Evolutionary conservation across 2,329 filamentous ascomycete species (phyloP), one percentile per base, ranked within the genome.

Genomic region (Scolecobasidium constrictum): DNA sequence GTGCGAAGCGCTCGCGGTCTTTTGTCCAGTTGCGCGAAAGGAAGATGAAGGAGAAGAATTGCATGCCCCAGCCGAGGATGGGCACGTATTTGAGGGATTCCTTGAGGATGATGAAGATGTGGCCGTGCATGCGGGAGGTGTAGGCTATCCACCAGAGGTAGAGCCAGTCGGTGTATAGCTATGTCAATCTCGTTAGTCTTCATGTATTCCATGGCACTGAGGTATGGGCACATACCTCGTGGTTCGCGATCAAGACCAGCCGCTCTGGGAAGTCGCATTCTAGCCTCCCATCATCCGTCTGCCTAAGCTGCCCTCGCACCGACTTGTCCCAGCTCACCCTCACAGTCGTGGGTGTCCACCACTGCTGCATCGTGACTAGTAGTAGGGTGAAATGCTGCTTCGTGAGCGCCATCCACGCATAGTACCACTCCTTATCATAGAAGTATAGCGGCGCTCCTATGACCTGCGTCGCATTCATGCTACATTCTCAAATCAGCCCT

Each of bases 111-210:
- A 94, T 94, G 66, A 86, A 93, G 52, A 94, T 70, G 57, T 88
- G 82, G 7, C 86, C 86, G 55, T 92, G 83, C 76, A 86, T 86
- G 28, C 71, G 69, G 35, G 81, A 78, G 23, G 83, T 82, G 56
- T 93, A 93, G 38, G 78, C 82, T 17, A 82, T 77, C 86, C 86
- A 93, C 86, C 86, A 94, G n/a, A 94, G 73, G 59, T 93, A 94
- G 16, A 93, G 62, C 86, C 86, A 93, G 63, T 93, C 86, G 7
- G 85, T 88, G 60, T 90, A 90, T 48, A 90, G 81, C 77, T 66
- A 45, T 3, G 13, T n/a, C 9, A 5, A 42, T 57, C 26, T 56
- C 53, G 35, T 23, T 21, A 13, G 2, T 20, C 6, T 18, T 18
- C 5, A 33, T 7, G 26, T 34, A 4, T 16, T 15, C 15, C n/a